Base-by-base conservation (phyloP, 257 asterid species). In the Nicotiana noctiflora region DNA sequence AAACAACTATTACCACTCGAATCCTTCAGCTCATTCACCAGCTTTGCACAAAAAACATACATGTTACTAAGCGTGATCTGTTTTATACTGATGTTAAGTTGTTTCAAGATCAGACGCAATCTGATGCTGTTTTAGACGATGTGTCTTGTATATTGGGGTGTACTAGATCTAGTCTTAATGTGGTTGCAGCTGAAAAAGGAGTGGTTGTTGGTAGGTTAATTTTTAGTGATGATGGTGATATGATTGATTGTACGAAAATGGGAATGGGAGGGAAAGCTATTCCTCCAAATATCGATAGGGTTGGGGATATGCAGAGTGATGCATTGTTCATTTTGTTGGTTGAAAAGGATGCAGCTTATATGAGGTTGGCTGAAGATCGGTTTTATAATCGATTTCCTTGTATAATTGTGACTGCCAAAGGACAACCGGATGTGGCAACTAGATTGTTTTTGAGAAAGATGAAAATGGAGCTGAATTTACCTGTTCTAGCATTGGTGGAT, bases 261-360 rank as follows among this genome's bases (percentile, higher is more conserved):
- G 97, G 98, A 81, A 91, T 94, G 83, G 97, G 98, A 4, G 98
- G 97, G 25, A 94, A 94, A 82, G 97, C 98, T 1, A 93, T 94
- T 5, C 98, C 97, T 5, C 97, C 97, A 1, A 93, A 94, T 74
- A 93, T 94, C 9, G 98, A 94, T 66, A 77, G 98, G 21, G 98
- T 93, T 18, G 98, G 97, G 56, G 97, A 93, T 89, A 91, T 94
- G 97, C 90, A 89, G 90, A 92, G 97, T 67, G 97, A 94, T 81
- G 98, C 97, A 11, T 46, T 94, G 84, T 94, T 93, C 66, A 90
- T 94, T 0, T 83, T 94, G 49, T 83, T 94, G 78, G 98, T 94
- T 21, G 98, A 94, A 80, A 94, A 94, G 84, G 98, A 92, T 80
- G 97, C 98, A 10, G 96, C 97, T 5, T 94, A 91, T 32, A 93